phyloP scores from a whole-genome alignment of 352 stramenopile species.

The Phytophthora ramorum region DNA sequence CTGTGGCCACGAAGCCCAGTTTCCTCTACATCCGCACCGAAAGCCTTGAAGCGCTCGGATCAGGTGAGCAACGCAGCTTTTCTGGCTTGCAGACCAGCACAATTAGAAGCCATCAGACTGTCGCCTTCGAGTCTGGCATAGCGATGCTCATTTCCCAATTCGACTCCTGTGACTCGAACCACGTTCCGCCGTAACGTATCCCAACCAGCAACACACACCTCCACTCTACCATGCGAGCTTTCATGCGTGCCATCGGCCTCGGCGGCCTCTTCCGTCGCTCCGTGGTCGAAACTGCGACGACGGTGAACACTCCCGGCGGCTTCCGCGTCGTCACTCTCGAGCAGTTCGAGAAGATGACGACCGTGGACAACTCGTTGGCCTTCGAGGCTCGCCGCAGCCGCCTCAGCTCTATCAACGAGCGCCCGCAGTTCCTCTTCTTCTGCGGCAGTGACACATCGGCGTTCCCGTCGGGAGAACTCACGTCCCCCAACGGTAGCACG shows the following conservation, averaged over 20 bases:
- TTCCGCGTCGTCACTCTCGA: slow-evolving; percentile 51
- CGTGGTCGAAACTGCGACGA: slow-evolving; percentile 10
- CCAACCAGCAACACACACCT: slow-evolving; percentile 13
- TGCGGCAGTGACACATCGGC: slow-evolving; percentile 62
- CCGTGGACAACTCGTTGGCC: slow-evolving; percentile 20
- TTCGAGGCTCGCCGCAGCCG: slow-evolving; percentile 41
- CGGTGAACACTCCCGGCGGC: slow-evolving; percentile 13
- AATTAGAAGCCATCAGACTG: slow-evolving; percentile 16
- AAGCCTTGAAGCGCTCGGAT: slow-evolving; percentile 29
- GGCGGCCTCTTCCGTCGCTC: slow-evolving; percentile 57
- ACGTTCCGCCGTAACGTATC: slow-evolving; percentile 28
- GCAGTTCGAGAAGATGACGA: slow-evolving; percentile 44
- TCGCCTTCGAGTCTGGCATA: slow-evolving; percentile 15
- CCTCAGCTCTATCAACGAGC: slow-evolving; percentile 53
- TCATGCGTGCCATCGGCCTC: slow-evolving; percentile 73
- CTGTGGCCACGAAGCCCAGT: slow-evolving; percentile 10
- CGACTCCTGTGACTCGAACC: slow-evolving; percentile 25
- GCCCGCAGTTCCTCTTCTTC: slow-evolving; percentile 81
- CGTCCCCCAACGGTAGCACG: slow-evolving; percentile 26
- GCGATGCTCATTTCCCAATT: slow-evolving; percentile 42
- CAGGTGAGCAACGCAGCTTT: slow-evolving; percentile 28
- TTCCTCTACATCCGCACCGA: slow-evolving; percentile 17
- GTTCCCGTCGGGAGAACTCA: slow-evolving; percentile 29
- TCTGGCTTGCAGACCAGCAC: slow-evolving; percentile 24
- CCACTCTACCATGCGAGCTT: slow-evolving; percentile 57